A percentile compares a stretch with the other conserved stretches of the same genome.
phyloP scores from a whole-genome alignment of 2,329 filamentous ascomycete genomes.

The Juglanconis sp. region DNA sequence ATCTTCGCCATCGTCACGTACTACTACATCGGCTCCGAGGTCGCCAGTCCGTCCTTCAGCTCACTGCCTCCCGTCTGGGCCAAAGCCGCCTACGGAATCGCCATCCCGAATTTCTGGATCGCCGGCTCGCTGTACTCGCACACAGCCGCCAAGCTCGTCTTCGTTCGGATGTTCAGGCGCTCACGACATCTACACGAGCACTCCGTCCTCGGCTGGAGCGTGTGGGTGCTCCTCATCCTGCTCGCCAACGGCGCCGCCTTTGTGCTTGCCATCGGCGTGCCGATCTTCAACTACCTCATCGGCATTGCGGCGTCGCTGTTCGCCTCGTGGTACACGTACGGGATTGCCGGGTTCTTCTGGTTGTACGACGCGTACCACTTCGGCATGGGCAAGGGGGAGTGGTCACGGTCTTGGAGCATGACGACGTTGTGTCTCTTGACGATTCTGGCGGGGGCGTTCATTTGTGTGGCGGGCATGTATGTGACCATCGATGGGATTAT shows the following conservation, averaged over 20 bases:
- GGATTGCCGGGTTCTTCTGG: slow-evolving; percentile 51
- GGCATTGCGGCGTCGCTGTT: slow-evolving; percentile 49
- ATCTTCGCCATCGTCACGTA: slow-evolving; percentile 50
- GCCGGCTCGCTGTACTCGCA: slow-evolving; percentile 48
- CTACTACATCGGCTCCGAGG: slow-evolving; percentile 43
- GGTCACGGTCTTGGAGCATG: slow-evolving; percentile 36
- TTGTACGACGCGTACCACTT: slow-evolving; percentile 45
- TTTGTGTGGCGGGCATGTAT: slow-evolving; percentile 47
- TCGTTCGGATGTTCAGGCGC: slow-evolving; percentile 45
- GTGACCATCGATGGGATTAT: slow-evolving; percentile 39
- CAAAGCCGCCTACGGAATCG: slow-evolving; percentile 49
- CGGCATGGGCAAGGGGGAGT: slow-evolving; percentile 35
- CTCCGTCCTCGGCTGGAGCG: slow-evolving; percentile 42
- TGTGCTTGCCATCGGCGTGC: slow-evolving; percentile 44
- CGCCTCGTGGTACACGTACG: slow-evolving; percentile 53
- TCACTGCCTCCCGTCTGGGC: slow-evolving; percentile 42
- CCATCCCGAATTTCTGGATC: slow-evolving; percentile 48
- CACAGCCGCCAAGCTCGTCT: slow-evolving; percentile 49
- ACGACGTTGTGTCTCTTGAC: slow-evolving; percentile 37
- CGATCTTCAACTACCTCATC: slow-evolving; percentile 52
- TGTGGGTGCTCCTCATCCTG: slow-evolving; percentile 44
- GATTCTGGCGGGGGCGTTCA: slow-evolving; percentile 43
- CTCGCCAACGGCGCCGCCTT: slow-evolving; percentile 43
- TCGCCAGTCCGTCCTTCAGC: slow-evolving; percentile 46
- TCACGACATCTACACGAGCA: slow-evolving; percentile 45